Conservation (phyloP, 164 flowering plant species). For the Buxus sempervirens region DNA sequence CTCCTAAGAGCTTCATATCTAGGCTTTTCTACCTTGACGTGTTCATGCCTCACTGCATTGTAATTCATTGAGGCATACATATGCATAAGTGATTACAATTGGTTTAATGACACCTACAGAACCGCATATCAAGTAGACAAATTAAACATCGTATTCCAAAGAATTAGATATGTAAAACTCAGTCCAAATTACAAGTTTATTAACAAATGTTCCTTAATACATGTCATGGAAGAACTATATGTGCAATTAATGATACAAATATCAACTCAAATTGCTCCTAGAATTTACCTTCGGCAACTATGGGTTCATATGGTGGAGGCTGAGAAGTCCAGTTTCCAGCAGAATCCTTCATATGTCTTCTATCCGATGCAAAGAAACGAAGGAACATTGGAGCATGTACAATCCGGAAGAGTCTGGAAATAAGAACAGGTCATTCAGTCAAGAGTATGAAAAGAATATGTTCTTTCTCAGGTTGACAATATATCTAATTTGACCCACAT, state of each 20-base stretch:
- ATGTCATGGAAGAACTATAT: no score
- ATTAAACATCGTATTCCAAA: no score
- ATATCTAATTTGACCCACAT: neutral
- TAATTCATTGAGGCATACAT: no score
- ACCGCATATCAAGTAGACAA: no score
- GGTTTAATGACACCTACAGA: no score
- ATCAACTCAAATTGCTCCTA: neutral
- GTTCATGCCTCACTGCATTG: no score
- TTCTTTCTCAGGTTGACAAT: neutral
- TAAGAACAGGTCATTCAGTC: neutral
- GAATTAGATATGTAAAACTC: no score
- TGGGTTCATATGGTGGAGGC: slow-evolving; percentile 74
- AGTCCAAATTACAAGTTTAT: no score
- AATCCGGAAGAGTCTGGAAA: slow-evolving; percentile 67
- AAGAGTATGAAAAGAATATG: neutral
- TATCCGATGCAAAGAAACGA: slow-evolving; percentile 80
- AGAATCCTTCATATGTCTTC: slow-evolving; percentile 93
- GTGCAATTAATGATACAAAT: neutral
- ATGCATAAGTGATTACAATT: no score
- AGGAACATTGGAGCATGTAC: slow-evolving; percentile 89
- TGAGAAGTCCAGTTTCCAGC: slow-evolving; percentile 66
- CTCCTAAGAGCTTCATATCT: no score
- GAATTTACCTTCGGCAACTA: slow-evolving; percentile 65
- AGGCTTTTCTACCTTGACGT: no score
- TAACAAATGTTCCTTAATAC: no score